A percentile compares a stretch with the other conserved stretches of the same genome.
phyloP scores from a whole-genome alignment of 2,329 filamentous ascomycete genomes.

The Helotiales sp. region DNA sequence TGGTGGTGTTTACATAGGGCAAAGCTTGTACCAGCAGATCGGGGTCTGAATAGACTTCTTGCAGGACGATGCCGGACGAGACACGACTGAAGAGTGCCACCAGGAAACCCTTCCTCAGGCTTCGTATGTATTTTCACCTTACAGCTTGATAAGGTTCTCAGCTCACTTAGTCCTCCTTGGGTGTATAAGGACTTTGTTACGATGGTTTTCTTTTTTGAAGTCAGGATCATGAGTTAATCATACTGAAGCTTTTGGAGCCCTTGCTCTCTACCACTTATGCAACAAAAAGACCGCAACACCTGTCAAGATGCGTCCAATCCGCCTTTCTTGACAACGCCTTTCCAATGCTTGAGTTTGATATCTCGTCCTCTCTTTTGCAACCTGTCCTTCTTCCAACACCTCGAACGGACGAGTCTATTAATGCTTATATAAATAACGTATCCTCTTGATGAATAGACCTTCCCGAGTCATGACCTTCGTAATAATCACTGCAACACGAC shows the following conservation, averaged over 20 bases:
- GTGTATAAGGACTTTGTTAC: neutral
- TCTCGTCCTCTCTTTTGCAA: neutral
- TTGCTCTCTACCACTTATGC: neutral
- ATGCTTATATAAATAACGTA: conserved; percentile 6
- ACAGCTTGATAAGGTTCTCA: conserved; percentile 1
- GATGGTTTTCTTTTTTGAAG: neutral
- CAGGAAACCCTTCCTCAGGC: neutral
- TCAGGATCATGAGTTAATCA: neutral
- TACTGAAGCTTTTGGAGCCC: neutral
- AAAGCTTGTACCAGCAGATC: neutral
- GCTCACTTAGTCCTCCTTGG: neutral
- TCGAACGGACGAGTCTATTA: conserved; percentile 16
- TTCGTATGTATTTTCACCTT: neutral
- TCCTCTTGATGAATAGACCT: neutral
- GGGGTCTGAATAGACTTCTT: neutral
- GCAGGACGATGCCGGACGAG: neutral
- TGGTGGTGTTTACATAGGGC: too few relatives aligned
- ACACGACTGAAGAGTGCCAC: neutral
- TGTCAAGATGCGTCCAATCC: neutral
- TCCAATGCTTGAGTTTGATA: conserved; percentile 17
- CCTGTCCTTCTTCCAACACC: neutral
- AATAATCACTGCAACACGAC: neutral
- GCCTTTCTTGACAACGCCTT: conserved; percentile 25
- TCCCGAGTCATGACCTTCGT: conserved; percentile 11
- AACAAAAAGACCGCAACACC: neutral